phyloP scores from a whole-genome alignment of 108 stramenopile genomes.

The Pseudonitzschia delicatissima region DNA sequence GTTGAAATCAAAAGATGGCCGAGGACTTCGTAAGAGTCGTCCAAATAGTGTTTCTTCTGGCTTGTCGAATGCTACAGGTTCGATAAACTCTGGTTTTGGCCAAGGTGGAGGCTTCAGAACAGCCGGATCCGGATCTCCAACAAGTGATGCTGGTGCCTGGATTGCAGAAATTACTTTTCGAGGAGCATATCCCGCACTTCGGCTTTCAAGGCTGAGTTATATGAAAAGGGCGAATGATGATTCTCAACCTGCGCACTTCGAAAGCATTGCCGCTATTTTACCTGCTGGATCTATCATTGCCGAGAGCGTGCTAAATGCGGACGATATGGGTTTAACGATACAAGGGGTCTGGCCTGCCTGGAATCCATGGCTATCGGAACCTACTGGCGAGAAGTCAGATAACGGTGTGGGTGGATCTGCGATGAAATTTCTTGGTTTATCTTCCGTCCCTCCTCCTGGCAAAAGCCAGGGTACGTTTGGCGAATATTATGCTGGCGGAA shows the following conservation, averaged over 20 bases:
- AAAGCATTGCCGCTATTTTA: slow-evolving; percentile 79
- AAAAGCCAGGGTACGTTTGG: slow-evolving; percentile 33
- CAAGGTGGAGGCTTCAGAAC: slow-evolving; percentile 16
- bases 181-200: slow-evolving; percentile 74
- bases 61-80: slow-evolving; percentile 6
- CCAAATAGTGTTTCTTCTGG: slow-evolving; percentile 15
- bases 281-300: slow-evolving; percentile 59
- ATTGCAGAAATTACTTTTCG: slow-evolving; percentile 81
- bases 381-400: slow-evolving; percentile 20
- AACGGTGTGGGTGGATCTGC: slow-evolving; percentile 53
- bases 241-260: slow-evolving; percentile 77
- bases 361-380: slow-evolving; percentile 63
- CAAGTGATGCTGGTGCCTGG: slow-evolving; percentile 78
- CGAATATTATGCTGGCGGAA: slow-evolving; percentile 52
- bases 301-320: slow-evolving; percentile 41
- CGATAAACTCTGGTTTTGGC: slow-evolving; percentile 21
- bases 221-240: slow-evolving; percentile 75
- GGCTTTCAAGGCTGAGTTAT: slow-evolving; percentile 73
- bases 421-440: slow-evolving; percentile 52
- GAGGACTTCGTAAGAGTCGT: slow-evolving; percentile 12
- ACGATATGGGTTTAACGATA: slow-evolving; percentile 41
- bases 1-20: slow-evolving; percentile 27
- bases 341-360: slow-evolving; percentile 85
- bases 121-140: slow-evolving; percentile 24
- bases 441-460: slow-evolving; percentile 34